phyloP scores from a whole-genome alignment of 2,329 filamentous ascomycete genomes.

The Xylariomycetidae sp. region DNA sequence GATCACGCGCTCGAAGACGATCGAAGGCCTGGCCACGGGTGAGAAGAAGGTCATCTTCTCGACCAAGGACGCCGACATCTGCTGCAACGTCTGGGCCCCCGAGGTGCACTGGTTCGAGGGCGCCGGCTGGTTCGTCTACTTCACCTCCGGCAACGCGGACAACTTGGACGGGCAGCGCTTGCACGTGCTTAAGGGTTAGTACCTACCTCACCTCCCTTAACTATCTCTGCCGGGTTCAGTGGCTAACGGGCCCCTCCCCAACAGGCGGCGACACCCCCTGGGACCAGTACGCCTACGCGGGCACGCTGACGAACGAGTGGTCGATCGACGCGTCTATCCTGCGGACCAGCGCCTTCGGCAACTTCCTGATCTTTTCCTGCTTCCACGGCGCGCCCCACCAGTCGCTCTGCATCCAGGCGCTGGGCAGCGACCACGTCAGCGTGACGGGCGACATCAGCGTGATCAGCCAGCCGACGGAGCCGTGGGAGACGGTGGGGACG shows the following conservation, averaged over 20 bases:
- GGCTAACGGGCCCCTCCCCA: no score
- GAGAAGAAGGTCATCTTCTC: conserved; percentile 45
- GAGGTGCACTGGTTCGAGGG: conserved; percentile 47
- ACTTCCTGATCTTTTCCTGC: conserved; percentile 52
- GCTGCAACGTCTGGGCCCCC: conserved; percentile 54
- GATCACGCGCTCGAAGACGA: conserved; percentile 46
- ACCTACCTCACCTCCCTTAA: not conserved
- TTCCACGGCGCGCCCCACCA: conserved; percentile 35
- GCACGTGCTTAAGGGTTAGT: conserved; percentile 44
- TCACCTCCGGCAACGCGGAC: conserved; percentile 30
- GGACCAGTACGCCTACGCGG: conserved; percentile 44
- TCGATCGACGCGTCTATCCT: conserved; percentile 49
- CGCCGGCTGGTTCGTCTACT: conserved; percentile 51
- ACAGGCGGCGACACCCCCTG: conserved; percentile 45
- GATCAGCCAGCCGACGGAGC: conserved; percentile 43
- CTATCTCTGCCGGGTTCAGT: not conserved
- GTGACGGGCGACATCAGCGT: conserved; percentile 38
- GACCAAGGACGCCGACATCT: conserved; percentile 37
- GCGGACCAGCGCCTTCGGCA: conserved; percentile 36
- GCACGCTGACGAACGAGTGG: conserved; percentile 41
- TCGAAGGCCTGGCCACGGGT: conserved; percentile 49
- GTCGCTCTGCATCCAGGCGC: conserved; percentile 32
- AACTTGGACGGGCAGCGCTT: conserved; percentile 44
- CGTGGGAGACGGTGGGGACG: conserved; percentile 43
- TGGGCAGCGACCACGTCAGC: conserved; percentile 33